Conservation (phyloP, 2,329 filamentous ascomycete species). For the Mycosphaerella arachidis region DNA sequence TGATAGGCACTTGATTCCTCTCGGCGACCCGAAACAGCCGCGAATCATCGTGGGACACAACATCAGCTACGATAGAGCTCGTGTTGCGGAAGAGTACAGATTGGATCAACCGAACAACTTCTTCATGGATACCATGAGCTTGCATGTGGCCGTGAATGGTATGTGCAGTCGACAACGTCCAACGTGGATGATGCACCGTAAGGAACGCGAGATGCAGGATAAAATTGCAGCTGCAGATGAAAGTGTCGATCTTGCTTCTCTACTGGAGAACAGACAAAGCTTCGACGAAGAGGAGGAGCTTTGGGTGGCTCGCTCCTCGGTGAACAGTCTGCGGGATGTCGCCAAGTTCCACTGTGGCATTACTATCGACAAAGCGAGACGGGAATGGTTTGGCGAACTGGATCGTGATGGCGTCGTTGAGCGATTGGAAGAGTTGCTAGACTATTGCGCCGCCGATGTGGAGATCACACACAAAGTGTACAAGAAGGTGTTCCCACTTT, state of each 20-base stretch:
- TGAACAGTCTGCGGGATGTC: slow-evolving; percentile 92
- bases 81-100: slow-evolving; percentile 84
- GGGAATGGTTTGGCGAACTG: slow-evolving; percentile 81
- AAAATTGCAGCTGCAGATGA: slow-evolving; percentile 68
- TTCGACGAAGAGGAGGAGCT: slow-evolving; percentile 86
- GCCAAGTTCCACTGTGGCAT: slow-evolving; percentile 94
- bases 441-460: slow-evolving; percentile 95
- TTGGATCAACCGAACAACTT: slow-evolving; percentile 76
- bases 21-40: slow-evolving; percentile 69
- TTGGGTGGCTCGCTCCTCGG: slow-evolving; percentile 90
- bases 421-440: slow-evolving; percentile 75
- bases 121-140: slow-evolving; percentile 95
- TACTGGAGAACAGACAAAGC: slow-evolving; percentile 58
- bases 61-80: slow-evolving; percentile 86
- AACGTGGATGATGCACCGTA: slow-evolving; percentile 96
- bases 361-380: slow-evolving; percentile 80
- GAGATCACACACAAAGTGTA: slow-evolving; percentile 91
- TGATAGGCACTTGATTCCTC: slow-evolving; percentile 75
- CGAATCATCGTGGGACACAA: slow-evolving; percentile 91
- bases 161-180: slow-evolving; percentile 97
- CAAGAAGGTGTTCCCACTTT: slow-evolving; percentile 85
- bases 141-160: slow-evolving; percentile 95
- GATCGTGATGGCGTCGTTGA: slow-evolving; percentile 65
- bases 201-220: slow-evolving; percentile 78
- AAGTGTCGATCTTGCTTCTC: slow-evolving; percentile 63